Evolutionary conservation across 2,329 filamentous ascomycete species (phyloP), one percentile per base, ranked within the genome.

Genomic region (Cryphonectria nitschkei): DNA sequence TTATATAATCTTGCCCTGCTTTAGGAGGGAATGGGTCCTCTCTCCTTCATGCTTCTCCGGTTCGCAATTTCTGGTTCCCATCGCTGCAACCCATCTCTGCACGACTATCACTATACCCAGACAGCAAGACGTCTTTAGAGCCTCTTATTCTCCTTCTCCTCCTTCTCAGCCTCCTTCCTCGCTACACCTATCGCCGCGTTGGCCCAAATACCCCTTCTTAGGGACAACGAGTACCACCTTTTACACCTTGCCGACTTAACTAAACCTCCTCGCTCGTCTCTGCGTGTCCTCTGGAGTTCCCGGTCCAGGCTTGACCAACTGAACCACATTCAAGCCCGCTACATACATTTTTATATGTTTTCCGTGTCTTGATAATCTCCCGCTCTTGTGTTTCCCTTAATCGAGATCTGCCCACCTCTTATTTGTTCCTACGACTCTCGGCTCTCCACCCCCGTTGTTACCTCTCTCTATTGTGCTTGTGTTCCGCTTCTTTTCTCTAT

Each of bases 291-390:
- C 54, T 32, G 16, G 56, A 14, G 8, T 13, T 39, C 32, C 19
- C 19, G 2, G 16, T 50, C 43, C 19, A 22, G 43, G 16, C 16
- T 32, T 39, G 16, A n/a, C 34, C 58, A 9, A 61, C 39, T 13
- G 29, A 64, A 26, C 43, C 58, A 32, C 54, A 22, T 16, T 7
- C 62, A 14, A 58, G 6, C 37, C 54, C 46, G 46, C 26, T 46
- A 16, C 7, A 50, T 50, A 50, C 22, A 16, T 34, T 7, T 34
- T 11, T 14, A 13, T 34, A 11, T 14, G 8, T 34, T 46, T 46
- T 32, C 39, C 65, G 46, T 68, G 60, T 64, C 39, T 65, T 52
- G 65, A 68, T 61, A 65, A 58, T 34, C 34, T 61, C 50, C 41
- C 52, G 39, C 39, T 56, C 22, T 39, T 63, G 50, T 68, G 32